These are phyloP conservation scores for Penicillium lagena DNA, from an alignment of 495 filamentous ascomycete species.

Conservation along the genomic window DNA sequence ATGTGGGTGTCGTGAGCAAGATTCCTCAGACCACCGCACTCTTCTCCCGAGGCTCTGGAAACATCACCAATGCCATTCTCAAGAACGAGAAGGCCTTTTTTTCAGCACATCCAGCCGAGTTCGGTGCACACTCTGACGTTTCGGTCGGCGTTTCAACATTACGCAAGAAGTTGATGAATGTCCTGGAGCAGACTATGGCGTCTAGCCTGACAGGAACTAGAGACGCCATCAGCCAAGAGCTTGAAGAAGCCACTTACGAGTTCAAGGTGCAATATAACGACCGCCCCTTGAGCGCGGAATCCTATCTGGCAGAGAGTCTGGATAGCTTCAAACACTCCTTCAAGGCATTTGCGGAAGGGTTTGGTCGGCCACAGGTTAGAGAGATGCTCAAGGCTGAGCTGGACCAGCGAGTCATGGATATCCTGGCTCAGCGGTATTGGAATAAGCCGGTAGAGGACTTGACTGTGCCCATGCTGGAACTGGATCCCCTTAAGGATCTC, in stretches of 20 bases:
- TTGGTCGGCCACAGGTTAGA: conserved; percentile 83
- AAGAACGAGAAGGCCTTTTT: conserved; percentile 90
- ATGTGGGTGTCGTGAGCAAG: conserved; percentile 89
- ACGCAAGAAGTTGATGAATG: conserved; percentile 92
- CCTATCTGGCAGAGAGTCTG: conserved; percentile 88
- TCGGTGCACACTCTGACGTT: conserved; percentile 63
- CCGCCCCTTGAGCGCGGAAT: conserved; percentile 86
- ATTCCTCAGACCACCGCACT: conserved; percentile 68
- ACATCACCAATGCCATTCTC: conserved; percentile 72
- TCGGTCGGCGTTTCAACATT: conserved; percentile 78
- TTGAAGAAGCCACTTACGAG: conserved; percentile 96
- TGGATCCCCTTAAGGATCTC: conserved; percentile 67
- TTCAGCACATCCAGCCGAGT: conserved; percentile 72
- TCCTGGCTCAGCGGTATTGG: conserved; percentile 95
- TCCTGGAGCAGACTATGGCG: conserved; percentile 96
- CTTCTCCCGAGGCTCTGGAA: conserved; percentile 78
- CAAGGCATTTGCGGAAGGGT: conserved; percentile 82
- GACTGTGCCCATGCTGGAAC: conserved; percentile 51
- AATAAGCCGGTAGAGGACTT: conserved; percentile 89
- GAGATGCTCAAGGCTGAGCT: conserved; percentile 87
- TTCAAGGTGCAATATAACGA: conserved; percentile 99
- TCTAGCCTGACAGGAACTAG: conserved; percentile 78
- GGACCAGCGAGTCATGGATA: conserved; percentile 89
- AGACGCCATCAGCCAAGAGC: conserved; percentile 87
- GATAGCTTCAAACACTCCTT: conserved; percentile 98